Base-by-base conservation (phyloP, 306 rosid species). In the Canavalia gladiata region DNA sequence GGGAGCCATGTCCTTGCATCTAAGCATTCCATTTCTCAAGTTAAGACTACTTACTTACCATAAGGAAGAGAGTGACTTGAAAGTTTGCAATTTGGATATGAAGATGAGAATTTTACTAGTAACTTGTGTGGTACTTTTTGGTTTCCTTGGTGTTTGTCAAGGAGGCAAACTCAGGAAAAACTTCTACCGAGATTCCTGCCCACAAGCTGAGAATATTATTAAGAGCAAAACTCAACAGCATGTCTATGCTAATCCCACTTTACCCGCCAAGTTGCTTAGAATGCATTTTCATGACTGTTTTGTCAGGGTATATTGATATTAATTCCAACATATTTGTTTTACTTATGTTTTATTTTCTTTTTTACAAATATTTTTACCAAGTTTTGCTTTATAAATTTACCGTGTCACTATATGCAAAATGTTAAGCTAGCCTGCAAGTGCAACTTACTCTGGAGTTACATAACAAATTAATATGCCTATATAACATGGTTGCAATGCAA, bases 251-350 rank as follows among this genome's bases (percentile, higher is more conserved):
- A 74, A 83, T 62, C 88, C 87, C 39, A 3, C 5, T 56, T 84
- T 90, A 75, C 86, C 91, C 0, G 95, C 93, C 62, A 89, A 80
- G 87, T 78, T 91, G 65, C 80, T 89, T 7, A 86, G 94, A 68
- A 2, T 89, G 90, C 92, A 90, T 80, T 90, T 85, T 78, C 92
- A 90, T 47, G 91, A 90, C 62, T 88, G 92, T 39, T 91, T 88
- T 76, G 91, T 89, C 73, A 87, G 86, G 88, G 93, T 88, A 79
- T 1, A 12, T 30, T 31, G 28, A 8, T 29, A 68, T 68, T 6
- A 5, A 28, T 37, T 55, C 45, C 8, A 55, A n/a, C 0, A 81
- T 18, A 18, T 18, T 28, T 57, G 31, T 63, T 63, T 35, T 39
- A 59, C 65, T 55, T 84, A 3, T 1, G 54, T 3, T 11, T 31